Evolutionary conservation across 73 alveolate genomes (phyloP), one percentile per base, ranked within the genome.

Genomic region (Symbiodinium natans): DNA sequence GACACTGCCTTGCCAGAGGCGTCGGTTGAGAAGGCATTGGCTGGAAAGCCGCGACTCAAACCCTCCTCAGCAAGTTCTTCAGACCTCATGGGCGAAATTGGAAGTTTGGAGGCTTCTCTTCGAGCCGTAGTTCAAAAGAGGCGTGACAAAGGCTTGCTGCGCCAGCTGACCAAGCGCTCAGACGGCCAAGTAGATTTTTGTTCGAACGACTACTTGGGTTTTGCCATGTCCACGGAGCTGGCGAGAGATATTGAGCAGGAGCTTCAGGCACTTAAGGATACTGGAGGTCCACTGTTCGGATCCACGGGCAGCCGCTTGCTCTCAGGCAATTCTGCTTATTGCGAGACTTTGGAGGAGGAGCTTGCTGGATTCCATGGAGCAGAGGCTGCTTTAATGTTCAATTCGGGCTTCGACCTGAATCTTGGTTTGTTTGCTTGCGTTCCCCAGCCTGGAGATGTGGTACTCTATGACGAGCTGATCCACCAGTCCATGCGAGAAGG

Each of bases 171-270:
- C 31, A 40, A 41, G 25, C 83, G 83, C 80, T 41, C n/a, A 17
- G 97, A 54, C 48, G n/a, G 46, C 80, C 80, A 63, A 29, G 80
- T 63, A 5, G 80, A 63, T 29, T 63, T 63, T 63, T 63, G 80
- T 63, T 63, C 80, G 40, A 46, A 92, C 52, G 98, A 92, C 92
- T 92, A 92, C 41, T 77, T 92, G 92, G 98, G 98, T 63, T 77
- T 92, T 21, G 92, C 98, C 7, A 48, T 48, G 59, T 77, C 92
- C 46, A 34, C 40, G 9, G 98, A 74, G 7, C 83, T 68, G 77
- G n/a, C 89, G 3, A 23, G n/a, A 82, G 80, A 36, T 23, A 36
- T 77, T 48, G 92, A 71, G 83, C 86, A 77, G 48, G 80, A 63
- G 40, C 33, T 63, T 31, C 38, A 9, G 17, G 13, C 80, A 9